phyloP scores from a whole-genome alignment of 2,329 filamentous ascomycete genomes.

The Epichloe sylvatica region DNA sequence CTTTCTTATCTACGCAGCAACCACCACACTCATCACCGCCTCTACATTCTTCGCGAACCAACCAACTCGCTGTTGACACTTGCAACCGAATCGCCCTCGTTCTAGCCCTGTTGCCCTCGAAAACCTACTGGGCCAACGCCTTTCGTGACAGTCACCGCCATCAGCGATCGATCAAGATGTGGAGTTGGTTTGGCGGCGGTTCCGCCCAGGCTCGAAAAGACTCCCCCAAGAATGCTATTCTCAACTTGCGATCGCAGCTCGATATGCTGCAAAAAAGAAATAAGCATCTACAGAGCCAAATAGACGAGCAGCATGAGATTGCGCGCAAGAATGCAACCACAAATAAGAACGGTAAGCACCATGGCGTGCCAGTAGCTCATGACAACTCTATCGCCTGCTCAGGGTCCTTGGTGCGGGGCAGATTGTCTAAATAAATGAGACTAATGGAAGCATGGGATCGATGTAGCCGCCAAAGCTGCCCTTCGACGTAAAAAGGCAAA shows the following conservation, averaged over 20 bases:
- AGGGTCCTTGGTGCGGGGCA: slow-evolving; percentile 4
- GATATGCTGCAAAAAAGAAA: slow-evolving; percentile 98
- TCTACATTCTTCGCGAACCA: not conserved
- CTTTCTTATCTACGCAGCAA: not conserved
- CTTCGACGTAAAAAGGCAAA: slow-evolving; percentile 88
- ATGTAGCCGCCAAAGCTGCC: slow-evolving; percentile 71
- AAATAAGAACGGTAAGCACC: slow-evolving; percentile 73
- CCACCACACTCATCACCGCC: not conserved
- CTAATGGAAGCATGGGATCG: slow-evolving; percentile 9
- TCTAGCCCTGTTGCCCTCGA: not conserved
- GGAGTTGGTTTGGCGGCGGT: slow-evolving; percentile 85
- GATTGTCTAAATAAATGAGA: slow-evolving; percentile 5
- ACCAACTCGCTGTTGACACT: not conserved
- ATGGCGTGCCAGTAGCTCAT: not conserved
- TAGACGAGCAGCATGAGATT: slow-evolving; percentile 79
- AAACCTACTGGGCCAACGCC: not conserved
- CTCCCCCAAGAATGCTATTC: slow-evolving; percentile 94
- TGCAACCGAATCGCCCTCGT: not conserved
- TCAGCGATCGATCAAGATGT: slow-evolving; percentile 32
- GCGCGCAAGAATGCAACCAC: slow-evolving; percentile 73
- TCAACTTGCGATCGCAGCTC: slow-evolving; percentile 72
- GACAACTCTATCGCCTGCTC: not conserved
- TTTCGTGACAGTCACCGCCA: not conserved
- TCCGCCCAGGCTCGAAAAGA: slow-evolving; percentile 79
- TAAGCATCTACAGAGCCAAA: slow-evolving; percentile 78